These are phyloP conservation scores for Hypoxylon fragiforme DNA, from an alignment of 495 filamentous ascomycete species.

Conservation along the genomic window DNA sequence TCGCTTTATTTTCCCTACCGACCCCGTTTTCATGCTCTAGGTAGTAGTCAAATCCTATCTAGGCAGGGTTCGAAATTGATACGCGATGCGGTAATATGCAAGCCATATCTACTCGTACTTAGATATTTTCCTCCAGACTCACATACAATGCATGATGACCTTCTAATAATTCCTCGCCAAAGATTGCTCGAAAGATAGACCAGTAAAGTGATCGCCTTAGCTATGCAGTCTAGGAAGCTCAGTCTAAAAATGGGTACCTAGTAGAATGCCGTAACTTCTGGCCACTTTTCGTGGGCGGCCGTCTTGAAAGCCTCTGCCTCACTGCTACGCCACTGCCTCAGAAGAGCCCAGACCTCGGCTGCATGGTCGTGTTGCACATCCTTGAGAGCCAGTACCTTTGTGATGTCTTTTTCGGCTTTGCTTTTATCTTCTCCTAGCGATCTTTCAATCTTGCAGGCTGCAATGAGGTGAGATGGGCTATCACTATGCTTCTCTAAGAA, in stretches of 20 bases:
- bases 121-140: too few species aligned
- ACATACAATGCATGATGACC: too few species aligned
- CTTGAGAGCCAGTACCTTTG: constrained; percentile 57
- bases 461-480: constrained; percentile 65
- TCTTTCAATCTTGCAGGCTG: constrained; percentile 62
- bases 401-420: constrained; percentile 63
- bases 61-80: too few species aligned
- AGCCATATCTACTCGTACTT: constrained; percentile 12
- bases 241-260: too few species aligned
- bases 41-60: too few species aligned
- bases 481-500: constrained; percentile 65
- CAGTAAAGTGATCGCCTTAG: too few species aligned
- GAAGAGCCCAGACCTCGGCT: constrained; percentile 57
- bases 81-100: constrained; percentile 11
- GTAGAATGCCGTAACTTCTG: constrained; percentile 65
- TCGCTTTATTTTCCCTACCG: not conserved
- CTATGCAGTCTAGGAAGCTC: too few species aligned
- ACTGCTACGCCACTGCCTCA: constrained; percentile 62
- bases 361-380: constrained; percentile 64
- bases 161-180: too few species aligned
- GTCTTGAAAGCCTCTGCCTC: constrained; percentile 61
- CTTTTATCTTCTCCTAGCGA: constrained; percentile 61
- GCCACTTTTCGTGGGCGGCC: constrained; percentile 71
- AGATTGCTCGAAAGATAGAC: too few species aligned
- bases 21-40: too few species aligned